Evolutionary conservation across 257 asterid species (phyloP).

Genomic region (Rubia yunnanensis): DNA sequence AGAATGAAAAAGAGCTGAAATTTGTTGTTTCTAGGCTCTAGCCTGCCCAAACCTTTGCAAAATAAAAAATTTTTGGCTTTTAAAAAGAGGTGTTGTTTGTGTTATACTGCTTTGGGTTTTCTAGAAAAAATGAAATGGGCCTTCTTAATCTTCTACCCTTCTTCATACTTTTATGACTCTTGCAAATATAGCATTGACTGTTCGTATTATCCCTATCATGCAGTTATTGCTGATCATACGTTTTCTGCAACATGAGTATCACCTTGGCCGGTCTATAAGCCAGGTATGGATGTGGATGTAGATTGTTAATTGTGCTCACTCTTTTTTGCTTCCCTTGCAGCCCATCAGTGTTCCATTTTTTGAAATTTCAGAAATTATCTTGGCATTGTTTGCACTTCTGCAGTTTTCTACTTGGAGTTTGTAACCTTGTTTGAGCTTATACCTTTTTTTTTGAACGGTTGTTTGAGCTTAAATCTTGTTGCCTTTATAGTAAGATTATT

Average conservation of each 20-base stretch:
- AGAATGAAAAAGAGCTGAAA: not conserved
- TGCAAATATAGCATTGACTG: constrained; percentile 18
- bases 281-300: constrained; percentile 41
- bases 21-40: not conserved
- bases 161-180: not conserved
- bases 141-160: constrained; percentile 8
- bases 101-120: not conserved
- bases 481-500: not conserved
- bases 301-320: constrained; percentile 8
- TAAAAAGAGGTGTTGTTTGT: not conserved
- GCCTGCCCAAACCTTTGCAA: not conserved
- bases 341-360: not conserved
- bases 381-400: not conserved
- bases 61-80: no score
- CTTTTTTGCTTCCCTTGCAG: constrained; percentile 12
- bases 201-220: constrained; percentile 22
- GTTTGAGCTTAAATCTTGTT: not conserved
- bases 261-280: constrained; percentile 71
- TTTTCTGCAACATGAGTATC: constrained; percentile 97
- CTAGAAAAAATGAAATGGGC: not conserved
- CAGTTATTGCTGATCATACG: constrained; percentile 84
- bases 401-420: no score
- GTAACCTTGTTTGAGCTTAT: not conserved
- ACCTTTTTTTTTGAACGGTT: no score
- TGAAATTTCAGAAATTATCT: not conserved